phyloP scores from a whole-genome alignment of 139 green algal species.

The Zygnema circumcarinatum region DNA sequence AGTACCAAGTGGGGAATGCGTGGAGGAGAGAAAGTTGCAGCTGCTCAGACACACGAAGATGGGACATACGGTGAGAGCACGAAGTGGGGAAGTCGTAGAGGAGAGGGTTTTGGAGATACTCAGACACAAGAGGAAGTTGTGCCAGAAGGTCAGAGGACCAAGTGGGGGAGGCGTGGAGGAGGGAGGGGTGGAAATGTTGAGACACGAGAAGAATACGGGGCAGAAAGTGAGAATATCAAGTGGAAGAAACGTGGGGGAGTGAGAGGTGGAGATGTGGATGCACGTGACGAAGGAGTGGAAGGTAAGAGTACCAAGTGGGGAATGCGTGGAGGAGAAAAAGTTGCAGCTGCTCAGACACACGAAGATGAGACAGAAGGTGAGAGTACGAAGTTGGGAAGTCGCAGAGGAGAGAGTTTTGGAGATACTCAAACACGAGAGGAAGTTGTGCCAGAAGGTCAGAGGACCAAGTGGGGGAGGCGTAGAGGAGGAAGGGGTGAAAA shows the following conservation, averaged over 20 bases:
- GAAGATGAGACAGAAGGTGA: not conserved
- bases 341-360: not conserved
- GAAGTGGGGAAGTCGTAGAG: not conserved
- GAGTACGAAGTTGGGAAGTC: too few species aligned
- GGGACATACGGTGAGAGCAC: not conserved
- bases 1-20: too few species aligned
- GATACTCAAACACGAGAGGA: too few species aligned
- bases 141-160: not conserved
- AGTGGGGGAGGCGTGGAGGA: not conserved
- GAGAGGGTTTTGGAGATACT: not conserved
- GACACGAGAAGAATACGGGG: not conserved
- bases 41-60: too few species aligned
- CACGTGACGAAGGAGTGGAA: not conserved
- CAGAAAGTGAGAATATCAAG: not conserved
- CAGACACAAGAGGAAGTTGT: not conserved
- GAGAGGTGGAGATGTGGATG: not conserved
- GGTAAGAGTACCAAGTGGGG: not conserved
- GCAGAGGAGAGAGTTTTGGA: too few species aligned
- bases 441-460: not conserved
- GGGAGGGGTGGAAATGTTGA: not conserved
- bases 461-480: not conserved
- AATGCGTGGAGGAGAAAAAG: not conserved
- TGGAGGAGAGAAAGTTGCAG: too few species aligned
- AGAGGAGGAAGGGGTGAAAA: conserved; percentile 4
- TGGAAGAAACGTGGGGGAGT: not conserved